Evolutionary conservation across 2,329 filamentous ascomycete genomes (phyloP), one percentile per base, ranked within the genome.

Genomic region (Fusarium incarnatum): DNA sequence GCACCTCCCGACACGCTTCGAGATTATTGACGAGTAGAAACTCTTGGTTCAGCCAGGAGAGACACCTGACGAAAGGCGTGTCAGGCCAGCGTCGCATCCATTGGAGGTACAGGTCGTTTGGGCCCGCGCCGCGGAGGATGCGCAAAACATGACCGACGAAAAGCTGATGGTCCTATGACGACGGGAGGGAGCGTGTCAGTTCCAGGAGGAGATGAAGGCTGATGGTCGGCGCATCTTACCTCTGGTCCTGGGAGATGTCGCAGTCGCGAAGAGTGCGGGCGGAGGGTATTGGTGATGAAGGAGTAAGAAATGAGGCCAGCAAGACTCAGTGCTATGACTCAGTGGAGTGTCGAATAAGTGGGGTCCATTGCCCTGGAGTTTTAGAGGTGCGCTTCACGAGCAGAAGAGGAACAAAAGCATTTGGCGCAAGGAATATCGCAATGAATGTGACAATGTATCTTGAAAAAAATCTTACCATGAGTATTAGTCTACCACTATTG

Each of bases 21-120:
- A 64, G 15, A 9, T 41, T 68, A 10, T 70, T 70, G 1, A 70
- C 67, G 2, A 71, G 30, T 1, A 70, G 28, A 1, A 70, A 16
- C 7, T 70, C 63, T 0, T 54, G 49, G 12, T 70, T 71, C 1
- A 70, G 22, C 63, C 67, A 70, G 1, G 67, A 64, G 1, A 68
- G 28, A 41, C 30, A 52, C 10, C 63, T 25, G 25, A 70, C 60
- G 15, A 71, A 70, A 1, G 67, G 58, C 5, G 54, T 55, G 9
- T 42, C 45, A 1, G 67, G 67, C 67, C 58, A 71, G n/a, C 37
- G 42, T 8, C 58, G 63, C 58, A 47, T 60, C 67, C 67, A 70
- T 7, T 56, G 27, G 6, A 69, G 27, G 15, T 65, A 68, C 0
- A 68, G 10, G 4, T 68, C 65, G 18, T 69, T 65, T 3, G 60